These are phyloP conservation scores for Miamiensis avidus DNA, from an alignment of 169 alveolate species.

Conservation along the genomic window DNA sequence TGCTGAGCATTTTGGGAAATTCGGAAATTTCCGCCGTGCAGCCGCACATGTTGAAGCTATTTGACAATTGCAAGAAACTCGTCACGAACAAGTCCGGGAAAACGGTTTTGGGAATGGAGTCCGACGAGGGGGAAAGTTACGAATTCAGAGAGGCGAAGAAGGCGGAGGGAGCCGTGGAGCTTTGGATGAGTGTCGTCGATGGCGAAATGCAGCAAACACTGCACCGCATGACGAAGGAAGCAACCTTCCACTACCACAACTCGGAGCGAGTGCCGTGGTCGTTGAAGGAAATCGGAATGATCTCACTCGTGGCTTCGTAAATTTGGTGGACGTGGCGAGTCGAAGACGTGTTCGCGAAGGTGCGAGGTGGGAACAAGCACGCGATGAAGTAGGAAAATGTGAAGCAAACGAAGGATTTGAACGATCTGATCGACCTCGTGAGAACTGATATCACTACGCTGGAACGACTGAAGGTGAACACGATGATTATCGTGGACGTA, in stretches of 20 bases:
- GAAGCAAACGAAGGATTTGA: slow-evolving; percentile 82
- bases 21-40: slow-evolving; percentile 89
- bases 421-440: slow-evolving; percentile 88
- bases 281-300: slow-evolving; percentile 76
- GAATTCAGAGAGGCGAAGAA: slow-evolving; percentile 83
- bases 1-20: slow-evolving; percentile 92
- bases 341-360: slow-evolving; percentile 93
- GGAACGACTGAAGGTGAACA: slow-evolving; percentile 87
- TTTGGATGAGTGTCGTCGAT: slow-evolving; percentile 92
- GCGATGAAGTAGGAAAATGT: slow-evolving; percentile 92
- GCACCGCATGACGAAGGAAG: slow-evolving; percentile 80
- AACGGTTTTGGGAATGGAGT: slow-evolving; percentile 86
- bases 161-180: slow-evolving; percentile 93
- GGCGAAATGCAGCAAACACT: slow-evolving; percentile 90
- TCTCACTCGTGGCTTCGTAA: slow-evolving; percentile 84
- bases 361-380: slow-evolving; percentile 92
- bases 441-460: slow-evolving; percentile 81
- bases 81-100: slow-evolving; percentile 79
- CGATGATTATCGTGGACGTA: slow-evolving; percentile 85
- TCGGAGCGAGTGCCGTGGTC: slow-evolving; percentile 81
- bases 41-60: slow-evolving; percentile 94
- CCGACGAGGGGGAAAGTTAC: slow-evolving; percentile 92
- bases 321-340: slow-evolving; percentile 96
- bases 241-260: slow-evolving; percentile 88
- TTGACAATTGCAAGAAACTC: slow-evolving; percentile 92